Evolutionary conservation across 2,329 filamentous ascomycete genomes (phyloP).

Genomic region (Zarea fungicola): DNA sequence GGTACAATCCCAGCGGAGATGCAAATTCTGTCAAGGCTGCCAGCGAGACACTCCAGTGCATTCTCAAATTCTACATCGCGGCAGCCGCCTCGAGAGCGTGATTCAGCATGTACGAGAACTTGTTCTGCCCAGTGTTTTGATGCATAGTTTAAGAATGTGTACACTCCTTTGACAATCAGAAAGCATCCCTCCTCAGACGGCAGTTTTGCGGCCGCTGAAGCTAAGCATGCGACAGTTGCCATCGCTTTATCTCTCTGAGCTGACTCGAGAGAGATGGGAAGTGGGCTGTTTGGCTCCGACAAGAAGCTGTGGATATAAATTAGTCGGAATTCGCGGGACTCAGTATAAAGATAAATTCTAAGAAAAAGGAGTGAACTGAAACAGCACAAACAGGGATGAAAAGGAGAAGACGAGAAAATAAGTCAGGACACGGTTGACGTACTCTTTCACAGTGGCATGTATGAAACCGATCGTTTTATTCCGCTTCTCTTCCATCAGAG

Average conservation of each 20-base stretch:
- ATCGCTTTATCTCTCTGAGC: not conserved
- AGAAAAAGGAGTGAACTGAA: too few species aligned
- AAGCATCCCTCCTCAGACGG: not conserved
- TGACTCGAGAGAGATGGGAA: not conserved
- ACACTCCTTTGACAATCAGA: not conserved
- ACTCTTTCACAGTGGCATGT: conserved; percentile 26
- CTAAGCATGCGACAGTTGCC: not conserved
- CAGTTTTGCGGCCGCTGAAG: not conserved
- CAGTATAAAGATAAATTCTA: too few species aligned
- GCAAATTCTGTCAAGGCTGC: not conserved
- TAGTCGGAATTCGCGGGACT: too few species aligned
- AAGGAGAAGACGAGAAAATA: too few species aligned
- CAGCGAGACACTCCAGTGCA: not conserved
- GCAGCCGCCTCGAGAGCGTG: not conserved
- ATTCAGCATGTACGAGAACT: not conserved
- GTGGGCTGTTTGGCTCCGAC: not conserved
- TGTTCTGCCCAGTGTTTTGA: not conserved
- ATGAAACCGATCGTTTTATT: conserved; percentile 23
- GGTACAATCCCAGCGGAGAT: too few species aligned
- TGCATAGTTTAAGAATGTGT: not conserved
- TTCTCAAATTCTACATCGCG: not conserved
- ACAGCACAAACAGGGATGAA: too few species aligned
- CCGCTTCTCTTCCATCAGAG: conserved; percentile 20
- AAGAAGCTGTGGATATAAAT: not conserved
- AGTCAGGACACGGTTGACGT: not conserved